A percentile compares a stretch with the other conserved stretches of the same genome.
Conservation (phyloP, 2,329 filamentous ascomycete genomes). For the Diatrype stigma region DNA sequence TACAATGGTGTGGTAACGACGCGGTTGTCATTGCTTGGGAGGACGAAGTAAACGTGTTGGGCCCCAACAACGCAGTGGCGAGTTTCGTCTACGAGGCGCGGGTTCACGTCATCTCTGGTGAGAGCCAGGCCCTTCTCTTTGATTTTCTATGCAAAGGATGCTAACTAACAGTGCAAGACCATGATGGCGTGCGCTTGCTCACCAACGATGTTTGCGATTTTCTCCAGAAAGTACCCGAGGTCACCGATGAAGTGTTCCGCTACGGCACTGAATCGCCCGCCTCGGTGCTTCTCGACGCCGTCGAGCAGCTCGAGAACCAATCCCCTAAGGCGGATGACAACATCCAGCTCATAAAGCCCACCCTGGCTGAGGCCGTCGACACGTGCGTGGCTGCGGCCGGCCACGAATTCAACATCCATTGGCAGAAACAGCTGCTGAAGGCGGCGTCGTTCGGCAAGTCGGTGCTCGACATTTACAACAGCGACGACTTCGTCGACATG, state of each 20-base stretch:
- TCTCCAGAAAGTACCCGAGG: slow-evolving; percentile 84
- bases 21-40: slow-evolving; percentile 94
- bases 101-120: slow-evolving; percentile 83
- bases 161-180: slow-evolving; percentile 39
- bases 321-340: slow-evolving; percentile 97
- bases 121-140: slow-evolving; percentile 19
- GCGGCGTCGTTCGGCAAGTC: slow-evolving; percentile 97
- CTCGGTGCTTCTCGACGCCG: slow-evolving; percentile 88
- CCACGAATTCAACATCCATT: slow-evolving; percentile 82
- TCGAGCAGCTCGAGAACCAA: slow-evolving; percentile 84
- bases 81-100: slow-evolving; percentile 87
- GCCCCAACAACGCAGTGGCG: slow-evolving; percentile 70
- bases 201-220: slow-evolving; percentile 97
- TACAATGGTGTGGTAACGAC: slow-evolving; percentile 96
- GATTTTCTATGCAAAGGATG: background rate
- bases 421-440: slow-evolving; percentile 95
- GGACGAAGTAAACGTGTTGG: slow-evolving; percentile 92
- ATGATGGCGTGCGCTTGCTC: slow-evolving; percentile 83
- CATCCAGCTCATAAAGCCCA: slow-evolving; percentile 86
- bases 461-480: slow-evolving; percentile 93
- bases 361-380: slow-evolving; percentile 88
- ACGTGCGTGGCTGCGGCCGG: slow-evolving; percentile 90
- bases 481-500: slow-evolving; percentile 98
- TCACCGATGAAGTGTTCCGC: slow-evolving; percentile 84
- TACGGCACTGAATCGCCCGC: slow-evolving; percentile 84